Percentiles rank a stretch among this genome's conserved stretches.
phyloP scores from a whole-genome alignment of 2,329 filamentous ascomycete species.

The Pseudogymnoascus sp. region DNA sequence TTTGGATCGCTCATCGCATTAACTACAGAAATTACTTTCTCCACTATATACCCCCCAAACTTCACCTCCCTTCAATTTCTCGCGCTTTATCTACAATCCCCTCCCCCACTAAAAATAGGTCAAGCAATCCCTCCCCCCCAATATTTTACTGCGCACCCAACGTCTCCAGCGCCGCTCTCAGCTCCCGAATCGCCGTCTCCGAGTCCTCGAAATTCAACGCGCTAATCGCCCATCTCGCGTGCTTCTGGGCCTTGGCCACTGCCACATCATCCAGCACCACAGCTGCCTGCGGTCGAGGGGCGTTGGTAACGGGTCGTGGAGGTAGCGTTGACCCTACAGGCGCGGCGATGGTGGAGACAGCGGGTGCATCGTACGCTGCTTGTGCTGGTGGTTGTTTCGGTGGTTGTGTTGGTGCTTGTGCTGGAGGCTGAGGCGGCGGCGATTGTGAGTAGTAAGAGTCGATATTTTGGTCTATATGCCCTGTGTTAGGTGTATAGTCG shows the following conservation, averaged over 20 bases:
- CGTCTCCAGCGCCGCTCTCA: constrained; percentile 59
- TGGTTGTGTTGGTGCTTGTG: constrained; percentile 11
- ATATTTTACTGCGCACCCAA: constrained; percentile 23
- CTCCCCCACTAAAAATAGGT: neutral
- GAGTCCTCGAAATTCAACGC: constrained; percentile 96
- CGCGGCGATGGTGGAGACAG: constrained; percentile 20
- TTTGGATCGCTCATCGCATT: neutral
- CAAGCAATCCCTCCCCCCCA: neutral
- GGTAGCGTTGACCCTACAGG: constrained; percentile 14
- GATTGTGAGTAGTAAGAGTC: constrained; percentile 28
- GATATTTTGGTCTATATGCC: constrained; percentile 25
- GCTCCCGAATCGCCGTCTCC: constrained; percentile 75
- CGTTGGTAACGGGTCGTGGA: constrained; percentile 15
- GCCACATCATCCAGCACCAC: constrained; percentile 51
- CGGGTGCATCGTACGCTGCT: neutral
- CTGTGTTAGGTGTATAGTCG: constrained; percentile 28
- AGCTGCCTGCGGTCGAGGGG: neutral
- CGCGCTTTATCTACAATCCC: constrained; percentile 1
- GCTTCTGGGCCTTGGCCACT: constrained; percentile 78
- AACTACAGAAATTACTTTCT: neutral
- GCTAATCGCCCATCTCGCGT: constrained; percentile 94
- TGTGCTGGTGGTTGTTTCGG: neutral
- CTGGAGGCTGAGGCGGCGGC: constrained; percentile 24
- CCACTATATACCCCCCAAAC: neutral
- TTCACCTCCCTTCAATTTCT: neutral